Percentiles rank a stretch among this genome's conserved stretches.
Conservation (phyloP, 441 rosid species). For the Isatis lusitanica region DNA sequence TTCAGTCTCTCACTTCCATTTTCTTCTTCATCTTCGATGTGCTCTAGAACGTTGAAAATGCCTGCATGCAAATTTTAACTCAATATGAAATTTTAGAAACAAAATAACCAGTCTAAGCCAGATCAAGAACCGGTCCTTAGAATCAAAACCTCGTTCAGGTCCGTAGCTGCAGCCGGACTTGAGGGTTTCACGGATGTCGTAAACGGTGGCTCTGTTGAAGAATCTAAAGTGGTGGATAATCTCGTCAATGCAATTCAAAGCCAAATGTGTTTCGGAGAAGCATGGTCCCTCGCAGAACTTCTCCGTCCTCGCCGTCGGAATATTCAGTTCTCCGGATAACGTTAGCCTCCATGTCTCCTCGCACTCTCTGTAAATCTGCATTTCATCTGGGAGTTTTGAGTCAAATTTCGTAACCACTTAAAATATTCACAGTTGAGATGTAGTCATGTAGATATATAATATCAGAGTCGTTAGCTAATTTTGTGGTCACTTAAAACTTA, state of each 20-base stretch:
- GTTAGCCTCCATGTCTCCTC: conserved; percentile 67
- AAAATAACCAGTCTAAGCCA: neutral
- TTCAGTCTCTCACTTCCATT: conserved; percentile 37
- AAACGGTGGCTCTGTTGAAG: conserved; percentile 68
- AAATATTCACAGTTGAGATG: neutral
- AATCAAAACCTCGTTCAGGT: conserved; percentile 63
- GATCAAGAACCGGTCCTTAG: neutral
- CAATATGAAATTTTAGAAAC: neutral
- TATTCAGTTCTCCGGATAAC: conserved; percentile 55
- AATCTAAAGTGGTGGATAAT: conserved; percentile 57
- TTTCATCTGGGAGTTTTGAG: neutral
- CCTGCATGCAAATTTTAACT: conserved; percentile 39
- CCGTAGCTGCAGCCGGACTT: conserved; percentile 74
- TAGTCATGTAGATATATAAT: neutral
- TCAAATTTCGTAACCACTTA: neutral
- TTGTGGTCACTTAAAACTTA: neutral
- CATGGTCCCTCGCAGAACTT: conserved; percentile 78
- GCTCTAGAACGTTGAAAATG: conserved; percentile 62
- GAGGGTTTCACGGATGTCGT: conserved; percentile 57
- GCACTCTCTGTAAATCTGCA: conserved; percentile 69
- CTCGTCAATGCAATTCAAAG: conserved; percentile 61
- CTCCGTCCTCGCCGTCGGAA: conserved; percentile 46
- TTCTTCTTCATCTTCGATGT: conserved; percentile 49
- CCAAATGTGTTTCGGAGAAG: conserved; percentile 66
- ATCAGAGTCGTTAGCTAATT: neutral